These are phyloP conservation scores for Helianthus annuus DNA, from an alignment of 129 eudicot genomes.

Conservation along the genomic window DNA sequence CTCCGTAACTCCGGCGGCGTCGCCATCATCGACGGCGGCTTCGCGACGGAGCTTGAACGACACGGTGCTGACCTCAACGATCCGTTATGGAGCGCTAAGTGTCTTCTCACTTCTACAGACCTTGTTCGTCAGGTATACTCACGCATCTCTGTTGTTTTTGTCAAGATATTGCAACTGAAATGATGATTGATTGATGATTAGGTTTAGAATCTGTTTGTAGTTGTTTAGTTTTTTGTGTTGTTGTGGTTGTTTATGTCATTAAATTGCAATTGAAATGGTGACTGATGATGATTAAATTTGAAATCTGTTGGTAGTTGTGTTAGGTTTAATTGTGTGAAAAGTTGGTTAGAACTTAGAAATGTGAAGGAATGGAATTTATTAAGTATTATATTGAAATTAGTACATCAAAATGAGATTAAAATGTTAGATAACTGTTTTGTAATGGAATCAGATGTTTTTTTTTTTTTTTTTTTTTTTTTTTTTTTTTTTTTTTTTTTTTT, in stretches of 20 bases:
- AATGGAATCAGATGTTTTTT: not conserved
- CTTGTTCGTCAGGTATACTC: conserved; percentile 71
- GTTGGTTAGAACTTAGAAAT: not conserved
- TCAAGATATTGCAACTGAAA: not conserved
- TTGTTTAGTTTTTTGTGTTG: not conserved
- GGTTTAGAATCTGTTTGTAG: conserved; percentile 6
- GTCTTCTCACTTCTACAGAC: conserved; percentile 83
- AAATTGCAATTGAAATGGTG: conserved; percentile 17
- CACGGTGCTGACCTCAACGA: conserved; percentile 98
- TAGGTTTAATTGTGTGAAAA: not conserved
- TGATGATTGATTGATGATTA: conserved; percentile 17
- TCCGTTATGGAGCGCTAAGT: conserved; percentile 98
- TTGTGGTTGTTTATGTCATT: not conserved
- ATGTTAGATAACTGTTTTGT: conserved; percentile 15
- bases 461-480: not conserved
- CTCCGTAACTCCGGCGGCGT: conserved; percentile 76
- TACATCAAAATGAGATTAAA: not conserved
- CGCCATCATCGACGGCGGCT: conserved; percentile 89
- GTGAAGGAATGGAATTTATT: not conserved
- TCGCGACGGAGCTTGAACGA: conserved; percentile 96
- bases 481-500: not conserved
- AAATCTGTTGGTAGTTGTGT: not conserved
- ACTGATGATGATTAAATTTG: not conserved
- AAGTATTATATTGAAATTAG: not conserved
- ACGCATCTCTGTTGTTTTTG: not conserved